phyloP scores from a whole-genome alignment of 805 yeast species.

The Alloascoidea hylecoeti region DNA sequence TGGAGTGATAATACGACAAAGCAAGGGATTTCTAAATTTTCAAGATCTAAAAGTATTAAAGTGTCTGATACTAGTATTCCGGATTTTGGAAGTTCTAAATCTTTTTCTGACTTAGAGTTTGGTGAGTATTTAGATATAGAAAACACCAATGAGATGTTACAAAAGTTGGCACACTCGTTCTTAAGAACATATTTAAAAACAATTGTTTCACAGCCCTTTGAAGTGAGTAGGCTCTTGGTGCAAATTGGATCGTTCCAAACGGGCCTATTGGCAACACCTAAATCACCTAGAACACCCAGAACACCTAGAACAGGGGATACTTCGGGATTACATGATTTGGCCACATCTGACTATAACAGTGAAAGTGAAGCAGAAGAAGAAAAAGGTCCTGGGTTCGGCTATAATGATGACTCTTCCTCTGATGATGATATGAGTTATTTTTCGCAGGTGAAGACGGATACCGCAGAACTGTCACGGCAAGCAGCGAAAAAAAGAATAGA shows the following conservation, averaged over 20 bases:
- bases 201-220: slow-evolving; percentile 77
- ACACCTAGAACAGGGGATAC: slow-evolving; percentile 5
- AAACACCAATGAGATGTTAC: slow-evolving; percentile 40
- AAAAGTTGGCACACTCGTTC: slow-evolving; percentile 45
- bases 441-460: slow-evolving; percentile 14
- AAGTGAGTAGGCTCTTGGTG: slow-evolving; percentile 59
- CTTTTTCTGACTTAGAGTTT: slow-evolving; percentile 45
- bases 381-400: background rate
- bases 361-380: slow-evolving; percentile 11
- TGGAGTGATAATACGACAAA: slow-evolving; percentile 7
- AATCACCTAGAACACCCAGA: slow-evolving; percentile 5
- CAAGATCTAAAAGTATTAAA: no score
- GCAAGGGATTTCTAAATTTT: slow-evolving; percentile 11
- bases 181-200: slow-evolving; percentile 56
- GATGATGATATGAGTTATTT: slow-evolving; percentile 32
- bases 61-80: no score
- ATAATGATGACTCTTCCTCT: background rate
- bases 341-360: no score
- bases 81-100: slow-evolving; percentile 15
- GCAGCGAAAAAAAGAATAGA: slow-evolving; percentile 3
- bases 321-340: slow-evolving; percentile 9
- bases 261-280: background rate
- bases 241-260: slow-evolving; percentile 45
- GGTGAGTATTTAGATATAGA: slow-evolving; percentile 48
- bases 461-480: slow-evolving; percentile 5